These are phyloP conservation scores for Yamadazyma laniorum DNA, from an alignment of 805 yeast genomes.

Conservation along the genomic window DNA sequence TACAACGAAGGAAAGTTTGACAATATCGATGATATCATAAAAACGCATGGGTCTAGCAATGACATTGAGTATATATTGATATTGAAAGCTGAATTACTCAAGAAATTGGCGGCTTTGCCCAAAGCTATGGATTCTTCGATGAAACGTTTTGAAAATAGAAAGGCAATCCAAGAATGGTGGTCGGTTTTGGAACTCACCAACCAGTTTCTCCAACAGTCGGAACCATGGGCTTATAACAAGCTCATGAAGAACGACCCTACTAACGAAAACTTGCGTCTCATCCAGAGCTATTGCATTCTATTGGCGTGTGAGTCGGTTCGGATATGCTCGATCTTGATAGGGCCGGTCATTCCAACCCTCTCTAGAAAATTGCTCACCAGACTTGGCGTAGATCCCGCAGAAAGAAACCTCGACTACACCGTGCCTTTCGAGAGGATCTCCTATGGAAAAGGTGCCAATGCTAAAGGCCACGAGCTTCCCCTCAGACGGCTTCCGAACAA, in stretches of 20 bases:
- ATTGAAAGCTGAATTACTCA: constrained; percentile 23
- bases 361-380: constrained; percentile 58
- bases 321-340: constrained; percentile 60
- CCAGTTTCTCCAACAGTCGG: constrained; percentile 59
- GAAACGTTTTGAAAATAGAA: constrained; percentile 48
- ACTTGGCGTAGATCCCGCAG: constrained; percentile 48
- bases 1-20: constrained; percentile 21
- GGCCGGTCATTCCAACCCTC: constrained; percentile 72
- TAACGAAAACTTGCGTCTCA: constrained; percentile 14
- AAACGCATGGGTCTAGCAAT: constrained; percentile 11
- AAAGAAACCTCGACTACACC: constrained; percentile 46
- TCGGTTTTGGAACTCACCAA: constrained; percentile 58
- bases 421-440: constrained; percentile 53
- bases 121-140: constrained; percentile 44
- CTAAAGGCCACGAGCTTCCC: constrained; percentile 48
- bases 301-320: constrained; percentile 71
- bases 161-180: constrained; percentile 62
- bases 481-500: constrained; percentile 25
- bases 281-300: constrained; percentile 54
- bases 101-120: constrained; percentile 33
- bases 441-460: constrained; percentile 61
- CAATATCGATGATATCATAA: constrained; percentile 23
- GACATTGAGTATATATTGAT: constrained; percentile 15
- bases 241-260: constrained; percentile 16
- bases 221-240: constrained; percentile 69